Evolutionary conservation across 129 eudicot species (phyloP).

Genomic region (Flaveria sonorensis): DNA sequence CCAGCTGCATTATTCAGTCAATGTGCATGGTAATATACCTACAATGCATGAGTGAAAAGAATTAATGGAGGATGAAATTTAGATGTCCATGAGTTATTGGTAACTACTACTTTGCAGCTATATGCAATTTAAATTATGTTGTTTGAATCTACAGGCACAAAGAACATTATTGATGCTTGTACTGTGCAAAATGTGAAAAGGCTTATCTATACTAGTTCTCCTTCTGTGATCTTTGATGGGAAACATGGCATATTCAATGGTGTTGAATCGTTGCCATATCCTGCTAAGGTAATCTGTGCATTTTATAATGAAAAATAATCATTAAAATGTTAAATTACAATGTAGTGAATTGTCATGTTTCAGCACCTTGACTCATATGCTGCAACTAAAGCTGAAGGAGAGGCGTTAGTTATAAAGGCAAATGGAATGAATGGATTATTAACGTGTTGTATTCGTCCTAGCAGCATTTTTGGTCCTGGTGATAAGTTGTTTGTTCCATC

Average conservation of each 20-base stretch:
- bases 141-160: conserved; percentile 59
- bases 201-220: conserved; percentile 89
- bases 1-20: conserved; percentile 80
- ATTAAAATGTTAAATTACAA: background rate
- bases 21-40: conserved; percentile 62
- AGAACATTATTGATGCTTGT: conserved; percentile 89
- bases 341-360: conserved; percentile 12
- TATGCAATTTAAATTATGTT: background rate
- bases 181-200: conserved; percentile 69
- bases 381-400: conserved; percentile 97
- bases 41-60: background rate
- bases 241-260: conserved; percentile 60
- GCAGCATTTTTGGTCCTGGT: conserved; percentile 97
- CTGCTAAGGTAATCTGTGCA: conserved; percentile 61
- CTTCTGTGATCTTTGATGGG: conserved; percentile 90
- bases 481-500: conserved; percentile 88
- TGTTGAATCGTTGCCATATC: conserved; percentile 79
- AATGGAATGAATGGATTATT: conserved; percentile 87
- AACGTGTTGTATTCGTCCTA: conserved; percentile 91
- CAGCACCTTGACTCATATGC: conserved; percentile 92
- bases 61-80: conserved; percentile 3
- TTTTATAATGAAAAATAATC: background rate
- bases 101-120: background rate
- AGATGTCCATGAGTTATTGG: background rate
- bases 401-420: conserved; percentile 81